These are phyloP conservation scores for Obba rivulosa DNA, from an alignment of 768 basidiomycete species.

Conservation along the genomic window DNA sequence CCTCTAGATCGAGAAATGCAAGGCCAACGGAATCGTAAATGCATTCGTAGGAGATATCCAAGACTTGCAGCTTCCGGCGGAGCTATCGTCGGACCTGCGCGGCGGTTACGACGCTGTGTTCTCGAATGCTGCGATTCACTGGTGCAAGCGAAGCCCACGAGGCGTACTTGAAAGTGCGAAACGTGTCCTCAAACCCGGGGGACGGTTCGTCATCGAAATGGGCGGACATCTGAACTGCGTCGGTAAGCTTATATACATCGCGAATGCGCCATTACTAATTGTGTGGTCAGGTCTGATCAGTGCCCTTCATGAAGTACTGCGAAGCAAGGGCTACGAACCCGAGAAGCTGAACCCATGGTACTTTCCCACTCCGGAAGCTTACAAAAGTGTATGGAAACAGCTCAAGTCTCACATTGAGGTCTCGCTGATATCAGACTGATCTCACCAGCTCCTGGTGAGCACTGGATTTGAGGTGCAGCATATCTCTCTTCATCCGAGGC, in stretches of 20 bases:
- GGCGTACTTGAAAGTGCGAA: constrained; percentile 60
- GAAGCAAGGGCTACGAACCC: constrained; percentile 52
- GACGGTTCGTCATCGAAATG: constrained; percentile 72
- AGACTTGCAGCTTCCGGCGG: constrained; percentile 25
- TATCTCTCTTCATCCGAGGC: constrained; percentile 50
- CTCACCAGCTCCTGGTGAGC: constrained; percentile 52
- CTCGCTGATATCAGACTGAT: no score
- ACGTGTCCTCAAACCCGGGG: constrained; percentile 60
- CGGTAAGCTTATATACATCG: constrained; percentile 33
- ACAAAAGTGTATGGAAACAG: constrained; percentile 55
- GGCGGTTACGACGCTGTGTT: constrained; percentile 69
- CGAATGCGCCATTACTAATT: background rate
- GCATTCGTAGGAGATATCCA: constrained; percentile 55
- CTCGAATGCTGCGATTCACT: constrained; percentile 77
- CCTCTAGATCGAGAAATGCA: constrained; percentile 49
- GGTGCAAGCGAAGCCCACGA: constrained; percentile 73
- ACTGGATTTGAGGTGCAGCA: constrained; percentile 53
- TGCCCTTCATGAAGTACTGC: constrained; percentile 49
- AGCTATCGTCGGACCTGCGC: constrained; percentile 21
- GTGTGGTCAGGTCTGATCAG: constrained; percentile 50
- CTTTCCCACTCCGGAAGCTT: constrained; percentile 71
- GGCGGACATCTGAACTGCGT: constrained; percentile 71
- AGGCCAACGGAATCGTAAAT: constrained; percentile 37
- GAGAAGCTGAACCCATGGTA: constrained; percentile 72
- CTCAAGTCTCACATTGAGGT: no score